Base-by-base conservation (phyloP, 768 basidiomycete genomes). In the Collybia sp. region DNA sequence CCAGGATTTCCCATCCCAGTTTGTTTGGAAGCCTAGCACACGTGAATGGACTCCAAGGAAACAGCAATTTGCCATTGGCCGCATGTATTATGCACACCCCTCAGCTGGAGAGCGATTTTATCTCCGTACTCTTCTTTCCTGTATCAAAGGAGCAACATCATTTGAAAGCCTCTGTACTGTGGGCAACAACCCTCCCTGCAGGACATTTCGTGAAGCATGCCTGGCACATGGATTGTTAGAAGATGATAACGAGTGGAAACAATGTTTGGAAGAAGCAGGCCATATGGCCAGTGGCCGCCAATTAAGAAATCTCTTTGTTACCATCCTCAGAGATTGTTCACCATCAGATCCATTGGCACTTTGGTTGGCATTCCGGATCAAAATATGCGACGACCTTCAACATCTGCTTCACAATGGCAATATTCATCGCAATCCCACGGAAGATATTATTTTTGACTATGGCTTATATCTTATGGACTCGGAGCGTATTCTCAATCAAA, bases 161-260 rank as follows among this genome's bases (percentile, higher is more conserved):
- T 64, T 58, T 43, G 47, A 55, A 1, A 55, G 63, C 33, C 53
- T 66, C 2, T 45, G 53, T 0, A 52, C 51, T 1, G 52, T 49
- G 30, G n/a, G n/a, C n/a, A 30, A 53, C 19, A 61, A 58, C 0
- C 30, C 43, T 5, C 13, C 5, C 44, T 49, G 40, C 47, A 51
- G 56, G 0, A 65, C 70, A 1, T 78, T 66, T 42, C 54, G 65
- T 39, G 68, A 58, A 0, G 73, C 74, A 2, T 80, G 75, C 44
- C 20, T 63, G 15, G 68, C 68, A 13, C 44, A 48, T 2, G 73
- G 72, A 0, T 62, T 79, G 0, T 57, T 79, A 0, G 62, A 75
- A n/a, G 69, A 77, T 62, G 70, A 79, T 56, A 53, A 57, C 0
- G 76, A 79, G 50, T 79, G 72, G 72, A 9, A 53, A 0, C 48